These are phyloP conservation scores for Saraca asoca DNA, from an alignment of 331 rosid species.

Conservation along the genomic window DNA sequence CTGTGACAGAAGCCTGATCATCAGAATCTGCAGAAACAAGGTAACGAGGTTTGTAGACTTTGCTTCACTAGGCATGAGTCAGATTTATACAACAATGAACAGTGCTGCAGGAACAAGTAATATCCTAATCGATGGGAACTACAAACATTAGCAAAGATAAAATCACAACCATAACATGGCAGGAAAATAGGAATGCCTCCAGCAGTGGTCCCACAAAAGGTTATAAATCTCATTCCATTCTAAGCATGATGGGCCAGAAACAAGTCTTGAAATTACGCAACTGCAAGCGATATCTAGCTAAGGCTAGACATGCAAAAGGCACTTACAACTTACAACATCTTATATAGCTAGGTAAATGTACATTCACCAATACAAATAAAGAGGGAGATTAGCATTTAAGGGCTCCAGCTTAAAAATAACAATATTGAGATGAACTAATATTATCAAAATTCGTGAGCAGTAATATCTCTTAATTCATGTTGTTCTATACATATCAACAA, in stretches of 20 bases:
- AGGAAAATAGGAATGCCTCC: neutral
- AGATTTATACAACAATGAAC: constrained; percentile 1
- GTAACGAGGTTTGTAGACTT: constrained; percentile 15
- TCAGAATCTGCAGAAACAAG: constrained; percentile 57
- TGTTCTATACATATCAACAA: neutral
- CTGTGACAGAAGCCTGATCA: constrained; percentile 73
- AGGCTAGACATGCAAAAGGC: neutral
- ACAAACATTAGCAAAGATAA: neutral
- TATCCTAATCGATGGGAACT: neutral
- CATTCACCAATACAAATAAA: too few relatives aligned
- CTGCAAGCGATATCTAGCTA: too few relatives aligned
- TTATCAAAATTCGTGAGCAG: constrained; percentile 8
- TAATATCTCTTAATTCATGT: constrained; percentile 23
- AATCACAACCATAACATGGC: neutral
- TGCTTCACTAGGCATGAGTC: neutral
- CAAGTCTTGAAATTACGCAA: neutral
- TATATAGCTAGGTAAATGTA: neutral
- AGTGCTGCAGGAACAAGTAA: neutral
- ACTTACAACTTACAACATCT: neutral
- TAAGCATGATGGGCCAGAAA: constrained; percentile 17
- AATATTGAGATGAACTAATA: constrained; percentile 27
- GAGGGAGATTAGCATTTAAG: constrained; percentile 4
- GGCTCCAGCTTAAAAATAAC: constrained; percentile 5
- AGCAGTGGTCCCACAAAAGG: neutral
- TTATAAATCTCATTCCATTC: constrained; percentile 10